Conservation (phyloP, 306 rosid genomes). For the Rosa chinensis region DNA sequence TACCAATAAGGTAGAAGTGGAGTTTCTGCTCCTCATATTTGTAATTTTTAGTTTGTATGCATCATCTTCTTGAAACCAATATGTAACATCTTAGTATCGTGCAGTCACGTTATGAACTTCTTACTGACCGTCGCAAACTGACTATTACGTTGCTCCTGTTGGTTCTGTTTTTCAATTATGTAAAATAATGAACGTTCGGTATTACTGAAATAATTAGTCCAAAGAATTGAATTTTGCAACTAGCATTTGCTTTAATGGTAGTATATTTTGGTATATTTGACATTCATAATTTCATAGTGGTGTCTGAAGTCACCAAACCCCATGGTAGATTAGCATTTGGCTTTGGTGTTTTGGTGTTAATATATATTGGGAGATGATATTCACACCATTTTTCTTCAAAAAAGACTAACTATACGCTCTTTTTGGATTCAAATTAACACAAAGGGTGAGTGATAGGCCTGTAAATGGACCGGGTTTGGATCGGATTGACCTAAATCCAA, state of each 20-base stretch:
- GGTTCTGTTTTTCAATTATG: background rate
- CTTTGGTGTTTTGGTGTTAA: background rate
- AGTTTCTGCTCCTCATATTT: background rate
- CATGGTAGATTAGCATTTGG: background rate
- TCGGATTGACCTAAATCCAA: too few relatives aligned
- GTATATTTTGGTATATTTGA: background rate
- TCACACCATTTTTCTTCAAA: too few relatives aligned
- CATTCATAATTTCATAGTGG: background rate
- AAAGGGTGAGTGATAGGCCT: too few relatives aligned
- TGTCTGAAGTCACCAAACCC: background rate
- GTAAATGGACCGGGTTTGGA: too few relatives aligned
- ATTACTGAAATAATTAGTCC: background rate
- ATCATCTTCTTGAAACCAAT: background rate
- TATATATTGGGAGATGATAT: too few relatives aligned
- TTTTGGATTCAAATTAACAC: too few relatives aligned
- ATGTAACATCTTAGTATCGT: background rate
- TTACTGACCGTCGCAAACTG: background rate
- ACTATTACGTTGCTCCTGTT: background rate
- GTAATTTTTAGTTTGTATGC: background rate
- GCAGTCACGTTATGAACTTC: background rate
- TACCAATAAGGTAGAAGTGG: conserved; percentile 2
- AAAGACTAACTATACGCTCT: too few relatives aligned
- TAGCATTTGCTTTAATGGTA: background rate
- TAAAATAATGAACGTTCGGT: background rate
- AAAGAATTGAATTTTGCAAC: background rate